Conservation (phyloP, 2,329 filamentous ascomycete species). For the Aspergillus sp. region DNA sequence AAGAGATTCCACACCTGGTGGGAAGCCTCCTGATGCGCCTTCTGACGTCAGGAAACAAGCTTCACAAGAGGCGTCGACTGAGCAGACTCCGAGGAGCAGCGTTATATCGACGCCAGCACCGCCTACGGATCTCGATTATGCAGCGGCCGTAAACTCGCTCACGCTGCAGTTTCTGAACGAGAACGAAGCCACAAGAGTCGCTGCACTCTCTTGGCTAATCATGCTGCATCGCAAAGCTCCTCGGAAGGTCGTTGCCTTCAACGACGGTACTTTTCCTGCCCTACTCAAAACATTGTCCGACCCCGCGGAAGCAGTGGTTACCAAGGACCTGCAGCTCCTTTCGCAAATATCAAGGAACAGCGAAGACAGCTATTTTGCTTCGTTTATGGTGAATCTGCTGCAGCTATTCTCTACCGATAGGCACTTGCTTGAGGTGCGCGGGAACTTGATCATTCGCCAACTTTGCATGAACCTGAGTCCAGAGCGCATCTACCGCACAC, state of each 20-base stretch:
- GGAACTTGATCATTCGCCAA: constrained; percentile 93
- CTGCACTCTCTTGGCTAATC: constrained; percentile 89
- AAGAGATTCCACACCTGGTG: constrained; percentile 34
- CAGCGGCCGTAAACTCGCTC: constrained; percentile 83
- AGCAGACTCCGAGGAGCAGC: constrained; percentile 39
- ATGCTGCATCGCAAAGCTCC: constrained; percentile 97
- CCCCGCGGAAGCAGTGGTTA: constrained; percentile 89
- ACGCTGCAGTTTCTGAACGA: constrained; percentile 93
- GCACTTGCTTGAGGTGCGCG: constrained; percentile 78
- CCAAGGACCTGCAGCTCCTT: constrained; percentile 80
- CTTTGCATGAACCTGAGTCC: constrained; percentile 86
- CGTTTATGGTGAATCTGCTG: constrained; percentile 94
- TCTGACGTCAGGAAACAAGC: constrained; percentile 23
- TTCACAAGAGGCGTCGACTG: constrained; percentile 19
- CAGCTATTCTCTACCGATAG: constrained; percentile 94
- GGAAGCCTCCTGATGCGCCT: constrained; percentile 20
- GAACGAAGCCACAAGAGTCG: constrained; percentile 89
- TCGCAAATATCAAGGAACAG: constrained; percentile 96
- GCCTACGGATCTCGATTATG: constrained; percentile 75
- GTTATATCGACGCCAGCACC: constrained; percentile 38
- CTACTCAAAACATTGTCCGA: constrained; percentile 93
- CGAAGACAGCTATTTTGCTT: constrained; percentile 93
- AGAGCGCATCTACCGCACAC: constrained; percentile 87
- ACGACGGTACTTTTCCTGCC: constrained; percentile 93
- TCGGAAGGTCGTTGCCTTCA: constrained; percentile 84